These are phyloP conservation scores for Mortierella antarctica DNA, from an alignment of 192 early-diverging fungal species.

Conservation along the genomic window DNA sequence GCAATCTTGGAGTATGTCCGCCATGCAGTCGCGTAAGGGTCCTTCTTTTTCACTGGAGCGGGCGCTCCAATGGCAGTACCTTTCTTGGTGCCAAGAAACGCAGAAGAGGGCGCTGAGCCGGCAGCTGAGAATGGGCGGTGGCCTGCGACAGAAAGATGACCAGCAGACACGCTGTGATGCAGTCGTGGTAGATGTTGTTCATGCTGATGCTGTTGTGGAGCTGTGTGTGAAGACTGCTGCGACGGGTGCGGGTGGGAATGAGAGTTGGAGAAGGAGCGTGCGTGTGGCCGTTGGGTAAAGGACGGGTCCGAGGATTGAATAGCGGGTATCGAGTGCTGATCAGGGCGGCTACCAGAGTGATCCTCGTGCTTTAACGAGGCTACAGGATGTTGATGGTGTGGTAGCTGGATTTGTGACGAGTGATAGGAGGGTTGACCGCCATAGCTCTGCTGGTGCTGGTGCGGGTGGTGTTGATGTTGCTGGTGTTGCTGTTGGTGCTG, in stretches of 20 bases:
- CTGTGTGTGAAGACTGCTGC: constrained; percentile 12
- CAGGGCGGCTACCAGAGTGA: not conserved
- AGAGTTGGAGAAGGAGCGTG: constrained; percentile 32
- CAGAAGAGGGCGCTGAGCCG: not conserved
- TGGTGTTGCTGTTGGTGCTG: not conserved
- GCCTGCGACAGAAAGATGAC: constrained; percentile 17
- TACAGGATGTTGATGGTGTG: not conserved
- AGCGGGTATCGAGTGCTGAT: constrained; percentile 6
- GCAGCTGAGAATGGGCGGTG: constrained; percentile 12
- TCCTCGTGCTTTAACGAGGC: constrained; percentile 1
- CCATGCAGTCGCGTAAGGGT: constrained; percentile 52
- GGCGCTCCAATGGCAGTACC: not conserved
- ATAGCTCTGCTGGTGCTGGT: not conserved
- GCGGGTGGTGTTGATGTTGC: not conserved
- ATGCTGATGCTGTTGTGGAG: not conserved
- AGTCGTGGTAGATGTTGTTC: constrained; percentile 19
- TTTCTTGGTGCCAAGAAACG: not conserved
- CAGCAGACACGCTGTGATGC: constrained; percentile 41
- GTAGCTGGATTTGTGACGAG: not conserved
- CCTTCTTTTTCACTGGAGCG: constrained; percentile 28
- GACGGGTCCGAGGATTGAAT: constrained; percentile 35
- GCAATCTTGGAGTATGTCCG: constrained; percentile 51
- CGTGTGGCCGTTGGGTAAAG: constrained; percentile 24
- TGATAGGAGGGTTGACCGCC: not conserved
- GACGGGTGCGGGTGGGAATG: constrained; percentile 14